phyloP scores from a whole-genome alignment of 129 eudicot genomes.

The Chrysanthemum seticuspe region DNA sequence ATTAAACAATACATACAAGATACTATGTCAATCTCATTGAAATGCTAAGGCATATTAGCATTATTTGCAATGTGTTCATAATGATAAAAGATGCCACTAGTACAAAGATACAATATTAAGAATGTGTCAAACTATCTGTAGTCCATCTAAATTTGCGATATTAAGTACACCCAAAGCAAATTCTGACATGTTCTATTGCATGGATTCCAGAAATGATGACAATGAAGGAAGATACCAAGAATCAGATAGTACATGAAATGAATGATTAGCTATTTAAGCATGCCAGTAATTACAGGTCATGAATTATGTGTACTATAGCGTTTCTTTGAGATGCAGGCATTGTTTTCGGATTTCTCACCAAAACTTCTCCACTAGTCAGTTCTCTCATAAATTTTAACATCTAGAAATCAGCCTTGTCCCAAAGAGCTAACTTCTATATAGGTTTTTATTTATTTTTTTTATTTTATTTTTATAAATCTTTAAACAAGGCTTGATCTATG shows the following conservation, averaged over 20 bases:
- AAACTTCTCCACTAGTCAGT: background rate
- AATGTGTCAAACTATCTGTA: background rate
- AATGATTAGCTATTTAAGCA: background rate
- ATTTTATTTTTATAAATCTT: no score
- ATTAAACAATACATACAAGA: background rate
- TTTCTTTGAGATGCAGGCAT: background rate
- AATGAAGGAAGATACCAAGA: slow-evolving; percentile 3
- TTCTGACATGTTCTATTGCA: background rate
- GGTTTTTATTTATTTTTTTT: no score
- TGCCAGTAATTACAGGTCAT: background rate
- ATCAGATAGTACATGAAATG: slow-evolving; percentile 1
- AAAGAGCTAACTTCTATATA: background rate
- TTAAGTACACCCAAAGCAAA: background rate
- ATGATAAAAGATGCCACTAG: no score
- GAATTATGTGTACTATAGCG: background rate
- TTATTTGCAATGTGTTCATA: no score
- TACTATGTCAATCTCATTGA: slow-evolving; percentile 4
- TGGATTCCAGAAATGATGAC: slow-evolving; percentile 2
- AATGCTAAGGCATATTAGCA: background rate
- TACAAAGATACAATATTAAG: no score
- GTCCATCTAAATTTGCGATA: background rate
- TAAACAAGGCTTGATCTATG: no score
- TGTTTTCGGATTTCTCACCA: background rate
- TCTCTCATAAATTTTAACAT: background rate
- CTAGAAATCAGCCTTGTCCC: background rate